Percentiles rank a stretch among this genome's conserved stretches.
Evolutionary conservation across 139 green algal species (phyloP).

Genomic region (Picochlorum sp.): DNA sequence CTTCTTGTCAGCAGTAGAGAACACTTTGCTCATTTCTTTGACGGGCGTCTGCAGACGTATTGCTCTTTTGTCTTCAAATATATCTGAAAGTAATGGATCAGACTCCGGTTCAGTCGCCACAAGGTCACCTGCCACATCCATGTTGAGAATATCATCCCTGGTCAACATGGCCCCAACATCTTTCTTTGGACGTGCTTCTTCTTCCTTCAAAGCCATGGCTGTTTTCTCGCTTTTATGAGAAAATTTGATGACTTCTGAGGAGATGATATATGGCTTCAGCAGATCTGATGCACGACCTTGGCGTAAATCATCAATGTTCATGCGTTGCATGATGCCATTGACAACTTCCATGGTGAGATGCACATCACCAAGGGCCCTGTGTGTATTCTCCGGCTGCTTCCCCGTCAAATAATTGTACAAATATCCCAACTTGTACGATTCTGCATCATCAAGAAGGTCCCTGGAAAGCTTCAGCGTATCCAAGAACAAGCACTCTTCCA

Average conservation of each 20-base stretch:
- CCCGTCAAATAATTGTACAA: conserved; percentile 13
- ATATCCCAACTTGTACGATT: background rate
- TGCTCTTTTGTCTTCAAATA: no score
- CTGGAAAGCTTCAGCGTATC: conserved; percentile 35
- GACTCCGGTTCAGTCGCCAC: background rate
- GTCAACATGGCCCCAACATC: no score
- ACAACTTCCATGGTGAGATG: conserved; percentile 3
- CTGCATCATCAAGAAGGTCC: background rate
- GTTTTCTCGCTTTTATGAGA: no score
- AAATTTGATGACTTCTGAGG: no score
- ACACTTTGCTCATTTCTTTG: background rate
- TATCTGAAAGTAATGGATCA: no score
- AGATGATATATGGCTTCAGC: no score
- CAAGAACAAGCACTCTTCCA: conserved; percentile 23
- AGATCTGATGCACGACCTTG: background rate
- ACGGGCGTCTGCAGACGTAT: background rate
- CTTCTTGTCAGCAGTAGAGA: conserved; percentile 5
- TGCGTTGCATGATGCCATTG: background rate
- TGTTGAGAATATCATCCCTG: no score
- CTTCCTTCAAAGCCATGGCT: no score
- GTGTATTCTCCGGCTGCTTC: background rate
- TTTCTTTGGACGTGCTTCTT: no score
- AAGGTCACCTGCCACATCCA: background rate
- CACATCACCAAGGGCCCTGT: conserved; percentile 8
- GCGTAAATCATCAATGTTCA: background rate